A percentile compares a stretch with the other conserved stretches of the same genome.
Conservation (phyloP, 148 eudicot species). For the Drosera capensis region DNA sequence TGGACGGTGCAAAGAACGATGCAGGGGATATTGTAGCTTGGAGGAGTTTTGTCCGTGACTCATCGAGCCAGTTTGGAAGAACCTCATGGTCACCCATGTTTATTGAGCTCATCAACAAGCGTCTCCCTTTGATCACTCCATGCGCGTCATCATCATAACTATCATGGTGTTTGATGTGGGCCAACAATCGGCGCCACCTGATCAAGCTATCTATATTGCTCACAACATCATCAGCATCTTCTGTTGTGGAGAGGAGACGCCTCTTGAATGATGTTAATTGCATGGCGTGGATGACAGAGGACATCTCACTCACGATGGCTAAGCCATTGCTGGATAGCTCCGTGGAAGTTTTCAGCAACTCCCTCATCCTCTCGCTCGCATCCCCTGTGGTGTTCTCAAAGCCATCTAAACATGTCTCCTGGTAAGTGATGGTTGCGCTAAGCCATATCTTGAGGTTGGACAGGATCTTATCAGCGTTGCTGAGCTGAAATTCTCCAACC, state of each 20-base stretch:
- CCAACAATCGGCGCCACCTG: not conserved
- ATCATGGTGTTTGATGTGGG: not conserved
- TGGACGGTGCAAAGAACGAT: too few species aligned
- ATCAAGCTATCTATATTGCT: constrained; percentile 1
- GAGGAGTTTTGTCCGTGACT: constrained; percentile 18
- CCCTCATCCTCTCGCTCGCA: constrained; percentile 19
- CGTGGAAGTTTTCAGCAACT: constrained; percentile 9
- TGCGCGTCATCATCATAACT: too few species aligned
- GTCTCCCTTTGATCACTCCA: not conserved
- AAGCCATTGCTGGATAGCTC: constrained; percentile 17
- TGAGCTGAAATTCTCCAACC: constrained; percentile 11
- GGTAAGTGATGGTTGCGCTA: constrained; percentile 31
- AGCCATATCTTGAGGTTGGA: constrained; percentile 39
- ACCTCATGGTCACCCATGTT: not conserved
- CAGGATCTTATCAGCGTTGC: constrained; percentile 9
- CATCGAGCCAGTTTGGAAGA: not conserved
- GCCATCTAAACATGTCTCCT: constrained; percentile 36
- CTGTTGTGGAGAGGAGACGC: constrained; percentile 2
- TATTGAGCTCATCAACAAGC: constrained; percentile 5
- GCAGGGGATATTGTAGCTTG: not conserved
- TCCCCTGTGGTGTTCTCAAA: constrained; percentile 30
- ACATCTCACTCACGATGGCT: constrained; percentile 13
- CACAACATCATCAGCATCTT: not conserved
- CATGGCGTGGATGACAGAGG: constrained; percentile 1
- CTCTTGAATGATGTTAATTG: constrained; percentile 4